A percentile compares a stretch with the other conserved stretches of the same genome.
Evolutionary conservation across 2,329 filamentous ascomycete species (phyloP).

Genomic region (Microsporum ferrugineum): DNA sequence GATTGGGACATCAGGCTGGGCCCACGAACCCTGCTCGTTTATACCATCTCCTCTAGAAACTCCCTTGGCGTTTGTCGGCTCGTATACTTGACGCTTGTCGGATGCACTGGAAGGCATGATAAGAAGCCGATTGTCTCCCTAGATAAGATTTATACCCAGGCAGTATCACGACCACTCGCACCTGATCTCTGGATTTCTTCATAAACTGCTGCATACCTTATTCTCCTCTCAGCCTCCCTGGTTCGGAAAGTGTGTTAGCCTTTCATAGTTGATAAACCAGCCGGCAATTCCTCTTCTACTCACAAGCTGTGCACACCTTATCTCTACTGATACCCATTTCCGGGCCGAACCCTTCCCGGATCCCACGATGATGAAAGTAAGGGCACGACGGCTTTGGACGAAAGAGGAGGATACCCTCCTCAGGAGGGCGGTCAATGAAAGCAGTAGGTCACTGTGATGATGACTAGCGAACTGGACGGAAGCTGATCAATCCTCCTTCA

Average conservation of each 20-base stretch:
- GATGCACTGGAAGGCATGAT: neutral
- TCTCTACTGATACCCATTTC: neutral
- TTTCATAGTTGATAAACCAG: neutral
- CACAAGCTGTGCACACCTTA: neutral
- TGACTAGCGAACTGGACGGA: neutral
- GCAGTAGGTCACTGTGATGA: neutral
- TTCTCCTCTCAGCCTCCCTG: neutral
- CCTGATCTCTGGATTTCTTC: neutral
- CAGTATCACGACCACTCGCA: neutral
- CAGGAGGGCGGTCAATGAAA: constrained; percentile 4
- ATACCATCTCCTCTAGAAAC: constrained; percentile 1
- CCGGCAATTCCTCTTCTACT: neutral
- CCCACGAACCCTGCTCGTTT: neutral
- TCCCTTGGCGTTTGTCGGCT: neutral
- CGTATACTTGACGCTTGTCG: constrained; percentile 1
- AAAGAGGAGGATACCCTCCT: constrained; percentile 5
- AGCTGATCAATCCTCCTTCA: neutral
- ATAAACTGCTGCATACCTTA: neutral
- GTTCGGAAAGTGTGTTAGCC: neutral
- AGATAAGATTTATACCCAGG: constrained; percentile 1
- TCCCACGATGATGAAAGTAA: constrained; percentile 5
- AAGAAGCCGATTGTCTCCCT: constrained; percentile 1
- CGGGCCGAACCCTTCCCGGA: neutral
- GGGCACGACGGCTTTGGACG: constrained; percentile 5
- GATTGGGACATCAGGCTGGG: constrained; percentile 3